Evolutionary conservation across 1,284 basidiomycete species (phyloP), one percentile per base, ranked within the genome.

Genomic region (Neolentinus lepideus): DNA sequence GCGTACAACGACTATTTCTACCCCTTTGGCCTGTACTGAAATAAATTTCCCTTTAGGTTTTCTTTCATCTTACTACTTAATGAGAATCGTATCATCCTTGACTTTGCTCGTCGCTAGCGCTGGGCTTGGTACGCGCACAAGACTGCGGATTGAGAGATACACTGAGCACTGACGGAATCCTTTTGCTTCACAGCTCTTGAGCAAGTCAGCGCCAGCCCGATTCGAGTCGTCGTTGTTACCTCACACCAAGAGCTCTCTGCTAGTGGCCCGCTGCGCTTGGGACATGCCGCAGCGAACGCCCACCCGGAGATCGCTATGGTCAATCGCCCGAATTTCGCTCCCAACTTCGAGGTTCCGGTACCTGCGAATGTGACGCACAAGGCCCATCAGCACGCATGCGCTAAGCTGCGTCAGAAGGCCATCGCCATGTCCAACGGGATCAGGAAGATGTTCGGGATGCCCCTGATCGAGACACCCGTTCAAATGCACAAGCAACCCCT

Each of bases 391-490:
- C 47, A n/a, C 47, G 8, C 25, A 3, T 50, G 47, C 22, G 47
- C 9, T 11, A 50, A 29, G 47, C 4, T 50, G 64, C 68, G 68
- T 51, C 63, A 71, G 59, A 83, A 82, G 65, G 73, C 75, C 21
- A 60, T 77, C 50, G 66, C 73, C 43, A 60, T 79, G 36, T 73
- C 75, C 48, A 79, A 81, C 61, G 62, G 69, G 54, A 75, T 85
- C 70, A 68, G 77, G 27, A 66, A 76, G 57, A 71, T 73, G 11
- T 65, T 84, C 52, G 80, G 81, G 24, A 63, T 80, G 36, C 71
- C 75, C 2, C 65, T 70, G 58, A 77, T 80, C 61, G 67, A 73
- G 35, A 45, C 35, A 51, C 46, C 54, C 54, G 53, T 57, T 50
- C 54, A 58, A 51, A 12, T 31, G 12, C 29, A 31, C 29, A 31